Base-by-base conservation (phyloP, 805 yeast genomes). In the Saturnispora zaruensis region DNA sequence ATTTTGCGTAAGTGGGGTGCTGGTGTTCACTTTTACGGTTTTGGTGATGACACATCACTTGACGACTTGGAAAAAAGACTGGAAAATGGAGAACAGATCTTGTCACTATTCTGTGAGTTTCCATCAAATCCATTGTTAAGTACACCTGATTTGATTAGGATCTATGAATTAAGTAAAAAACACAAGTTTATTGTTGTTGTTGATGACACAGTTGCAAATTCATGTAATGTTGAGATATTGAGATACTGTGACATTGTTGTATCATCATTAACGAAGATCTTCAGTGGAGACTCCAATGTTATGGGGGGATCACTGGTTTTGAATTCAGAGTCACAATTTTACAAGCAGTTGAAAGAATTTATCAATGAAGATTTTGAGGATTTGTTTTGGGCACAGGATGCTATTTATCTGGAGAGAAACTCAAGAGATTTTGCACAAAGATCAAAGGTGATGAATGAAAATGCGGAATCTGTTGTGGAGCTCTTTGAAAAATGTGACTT, bases 121-220 rank as follows among this genome's bases (percentile, higher is more conserved):
- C 99, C 99, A 1, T 84, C 96, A 0, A 90, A 90, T 65, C 98
- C 98, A n/a, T 70, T 90, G 53, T 71, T 95, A 54, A 84, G 81
- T 60, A 84, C 96, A 42, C 96, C 96, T 1, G 79, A 95, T 63
- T 69, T 93, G 59, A 63, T 64, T 40, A 76, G 81, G 57, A 76
- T 89, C 51, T 75, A 83, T 50, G 62, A 73, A 49, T 72, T 93
- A 49, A 81, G 95, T 3, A 78, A 78, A 52, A 72, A 82, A 57
- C 86, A 75, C 67, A 74, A 76, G 2, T 93, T 93, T 66, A 81
- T 82, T 14, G 79, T 93, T 32, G 86, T 87, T 16, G 84, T 93
- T 37, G 99, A 93, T 67, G 99, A 93, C 62, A 93, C 98, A 1
- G 85, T 90, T 21, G 97, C 97, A 14, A 93, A 93, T 59, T 83